These are phyloP conservation scores for Hypoxylon sp. DNA, from an alignment of 2,329 filamentous ascomycete genomes.

Conservation along the genomic window DNA sequence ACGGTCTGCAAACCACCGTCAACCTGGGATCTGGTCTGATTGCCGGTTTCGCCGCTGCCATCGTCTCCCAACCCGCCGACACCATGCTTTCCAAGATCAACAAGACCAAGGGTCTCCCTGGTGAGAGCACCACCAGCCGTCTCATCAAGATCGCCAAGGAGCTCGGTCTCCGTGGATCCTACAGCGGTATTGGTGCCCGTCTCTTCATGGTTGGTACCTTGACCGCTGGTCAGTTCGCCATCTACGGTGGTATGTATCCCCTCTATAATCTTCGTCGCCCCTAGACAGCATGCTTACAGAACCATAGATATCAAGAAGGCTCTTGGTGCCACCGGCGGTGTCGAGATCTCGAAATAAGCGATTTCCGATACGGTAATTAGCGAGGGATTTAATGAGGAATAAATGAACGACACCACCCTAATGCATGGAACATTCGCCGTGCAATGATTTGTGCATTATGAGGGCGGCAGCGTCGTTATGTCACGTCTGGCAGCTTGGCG, in stretches of 20 bases:
- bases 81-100: slow-evolving; percentile 88
- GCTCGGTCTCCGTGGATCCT: slow-evolving; percentile 77
- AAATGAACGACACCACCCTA: slow-evolving; percentile 44
- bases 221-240: slow-evolving; percentile 80
- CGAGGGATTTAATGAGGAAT: slow-evolving; percentile 46
- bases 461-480: slow-evolving; percentile 37
- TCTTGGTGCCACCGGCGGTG: slow-evolving; percentile 72
- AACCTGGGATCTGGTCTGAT: slow-evolving; percentile 82
- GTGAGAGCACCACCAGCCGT: slow-evolving; percentile 79
- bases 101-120: slow-evolving; percentile 81
- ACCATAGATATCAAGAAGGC: slow-evolving; percentile 55
- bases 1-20: slow-evolving; percentile 75
- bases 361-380: slow-evolving; percentile 6
- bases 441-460: slow-evolving; percentile 17
- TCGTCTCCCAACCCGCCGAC: slow-evolving; percentile 83
- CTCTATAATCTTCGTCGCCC: not conserved
- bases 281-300: slow-evolving; percentile 43
- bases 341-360: slow-evolving; percentile 66
- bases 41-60: slow-evolving; percentile 81
- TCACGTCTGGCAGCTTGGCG: slow-evolving; percentile 45
- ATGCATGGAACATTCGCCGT: slow-evolving; percentile 15
- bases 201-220: slow-evolving; percentile 80
- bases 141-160: slow-evolving; percentile 83
- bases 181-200: slow-evolving; percentile 79
- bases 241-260: slow-evolving; percentile 67